Evolutionary conservation across 2,329 filamentous ascomycete species (phyloP), one percentile per base, ranked within the genome.

Genomic region (Aureobasidium vineae): DNA sequence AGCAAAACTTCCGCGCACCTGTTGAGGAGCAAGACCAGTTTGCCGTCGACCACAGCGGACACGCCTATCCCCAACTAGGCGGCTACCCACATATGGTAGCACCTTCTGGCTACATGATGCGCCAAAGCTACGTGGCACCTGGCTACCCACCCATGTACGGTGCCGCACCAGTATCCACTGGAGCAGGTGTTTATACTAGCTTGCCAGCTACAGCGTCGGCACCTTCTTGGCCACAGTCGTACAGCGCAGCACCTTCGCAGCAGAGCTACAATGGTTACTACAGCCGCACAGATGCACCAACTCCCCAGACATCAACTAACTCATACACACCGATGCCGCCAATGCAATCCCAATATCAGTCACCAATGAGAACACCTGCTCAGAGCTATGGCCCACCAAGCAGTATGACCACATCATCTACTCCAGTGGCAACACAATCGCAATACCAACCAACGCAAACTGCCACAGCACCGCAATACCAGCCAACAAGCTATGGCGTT

Each of bases 1-100:
- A 77, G 70, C 76, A 77, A 69, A 77, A 77, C 69, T 77, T 77
- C 72, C 72, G 75, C 10, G 74, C 75, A 10, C 75, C 75, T 15
- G 73, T 77, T 15, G 75, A 77, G 68, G 75, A 77, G 66, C 72
- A 71, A 0, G 75, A 77, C 66, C 75, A 76, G 61, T 77, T 75
- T 65, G 74, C 74, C 13, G 71, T 77, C 38, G 74, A 77, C 65
- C 74, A 73, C 31, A 54, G 49, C 15, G 56, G 61, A 67, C 72
- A 77, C 63, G 73, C 73, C n/a, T 75, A 76, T 63, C 74, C 75
- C 11, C 71, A 73, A 40, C 70, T 74, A 45, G 45, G 74, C 69
- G 50, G 75, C 69, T 76, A 76, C 67, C 68, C 69, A 28, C 67
- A 69, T 16, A 73, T 76, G 71, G 68, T 67, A 10, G 61, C 69